Evolutionary conservation across 306 rosid genomes (phyloP).

Genomic region (Begonia peltatifolia): DNA sequence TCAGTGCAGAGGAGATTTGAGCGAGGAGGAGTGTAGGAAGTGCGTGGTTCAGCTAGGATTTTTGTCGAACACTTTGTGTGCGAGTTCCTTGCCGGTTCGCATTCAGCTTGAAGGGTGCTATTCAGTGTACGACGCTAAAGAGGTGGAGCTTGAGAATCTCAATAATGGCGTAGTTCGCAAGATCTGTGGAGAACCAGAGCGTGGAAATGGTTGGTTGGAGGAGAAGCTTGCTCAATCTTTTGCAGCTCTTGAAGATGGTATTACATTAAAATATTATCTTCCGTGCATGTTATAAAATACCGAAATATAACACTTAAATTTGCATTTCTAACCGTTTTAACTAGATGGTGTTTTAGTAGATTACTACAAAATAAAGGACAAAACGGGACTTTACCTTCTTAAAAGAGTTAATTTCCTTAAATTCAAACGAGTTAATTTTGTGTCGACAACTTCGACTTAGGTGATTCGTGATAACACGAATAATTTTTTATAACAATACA

Average conservation of each 20-base stretch:
- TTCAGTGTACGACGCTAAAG: constrained; percentile 23
- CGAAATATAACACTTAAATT: no score
- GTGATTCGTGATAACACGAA: no score
- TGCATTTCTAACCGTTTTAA: no score
- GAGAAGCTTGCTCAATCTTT: constrained; percentile 37
- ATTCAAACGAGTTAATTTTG: no score
- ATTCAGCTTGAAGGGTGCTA: constrained; percentile 60
- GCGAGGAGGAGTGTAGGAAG: constrained; percentile 26
- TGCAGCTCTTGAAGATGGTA: constrained; percentile 20
- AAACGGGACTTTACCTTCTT: no score
- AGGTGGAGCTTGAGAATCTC: background rate
- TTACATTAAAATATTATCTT: background rate
- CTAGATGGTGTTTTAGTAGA: no score
- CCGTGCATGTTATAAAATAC: no score
- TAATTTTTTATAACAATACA: no score
- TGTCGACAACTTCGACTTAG: no score
- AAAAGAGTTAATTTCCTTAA: no score
- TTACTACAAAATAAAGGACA: no score
- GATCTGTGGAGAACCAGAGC: constrained; percentile 23
- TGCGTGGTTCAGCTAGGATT: constrained; percentile 32
- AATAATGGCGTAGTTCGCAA: constrained; percentile 18
- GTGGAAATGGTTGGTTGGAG: constrained; percentile 4
- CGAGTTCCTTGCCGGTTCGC: constrained; percentile 27
- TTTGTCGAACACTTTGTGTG: constrained; percentile 30
- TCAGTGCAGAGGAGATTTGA: constrained; percentile 52